Base-by-base conservation (phyloP, 2,329 filamentous ascomycete genomes). In the Trichothecium roseum region DNA sequence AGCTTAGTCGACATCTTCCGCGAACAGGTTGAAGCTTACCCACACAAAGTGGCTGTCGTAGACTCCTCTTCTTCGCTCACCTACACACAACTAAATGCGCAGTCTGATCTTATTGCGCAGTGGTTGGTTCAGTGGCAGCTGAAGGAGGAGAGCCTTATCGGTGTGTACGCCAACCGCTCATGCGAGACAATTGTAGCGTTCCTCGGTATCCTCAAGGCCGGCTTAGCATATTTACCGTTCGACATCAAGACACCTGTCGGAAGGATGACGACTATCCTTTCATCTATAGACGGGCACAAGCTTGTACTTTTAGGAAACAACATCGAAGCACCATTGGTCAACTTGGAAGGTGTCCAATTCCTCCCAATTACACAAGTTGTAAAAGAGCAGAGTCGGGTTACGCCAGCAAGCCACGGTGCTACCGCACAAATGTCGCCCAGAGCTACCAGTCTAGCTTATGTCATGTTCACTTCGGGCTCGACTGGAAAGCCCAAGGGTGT, bases 181-280 rank as follows among this genome's bases (percentile, higher is more conserved):
- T 47, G 43, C 8, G 28, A 43, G 34, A 44, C 48, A 12, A 38
- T 49, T 13, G 31, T 46, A 9, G 42, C 47, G 2, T 41, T 43
- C 26, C n/a, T 52, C 2, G 48, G 47, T n/a, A 42, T 51, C 31
- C 34, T 52, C 4, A 51, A 50, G 28, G 46, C 50, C 3, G 42
- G 40, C 18, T 14, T 49, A 12, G 50, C 50, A 2, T 52, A 52
- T 30, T 29, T 52, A 4, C 50, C 50, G 0, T 32, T 52, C 1
- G 48, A 51, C 31, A 28, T 37, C 8, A 47, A 43, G 5, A 30
- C 27, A 4, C 49, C 50, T 14, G 18, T 12, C 5, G 36, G 14
- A 0, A 41, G 50, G 5, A 36, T 50, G 10, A 37, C 44, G n/a
- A 36, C 24, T 3, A 46, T 50, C 10, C 36, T 52, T 0, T 41